These are phyloP conservation scores for Saccharum officinarum DNA, from an alignment of 176 grass and related monocot species.

Conservation along the genomic window DNA sequence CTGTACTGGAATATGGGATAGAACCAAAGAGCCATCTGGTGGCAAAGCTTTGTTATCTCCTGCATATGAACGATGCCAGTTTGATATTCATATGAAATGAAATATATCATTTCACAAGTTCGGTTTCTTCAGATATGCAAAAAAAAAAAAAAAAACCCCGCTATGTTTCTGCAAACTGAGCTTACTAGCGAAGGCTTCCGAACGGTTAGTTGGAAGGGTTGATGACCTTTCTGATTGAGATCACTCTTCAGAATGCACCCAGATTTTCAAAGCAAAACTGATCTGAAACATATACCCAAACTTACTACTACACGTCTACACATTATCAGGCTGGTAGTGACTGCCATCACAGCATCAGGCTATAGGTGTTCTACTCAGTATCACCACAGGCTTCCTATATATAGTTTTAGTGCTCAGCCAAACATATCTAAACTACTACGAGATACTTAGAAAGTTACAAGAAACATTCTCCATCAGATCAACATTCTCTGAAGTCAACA, in stretches of 20 bases:
- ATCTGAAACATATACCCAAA: slow-evolving; percentile 40
- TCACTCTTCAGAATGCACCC: neutral
- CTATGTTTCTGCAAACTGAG: neutral
- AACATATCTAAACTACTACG: slow-evolving; percentile 20
- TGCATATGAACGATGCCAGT: slow-evolving; percentile 16
- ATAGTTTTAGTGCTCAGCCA: neutral
- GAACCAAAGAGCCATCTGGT: slow-evolving; percentile 1
- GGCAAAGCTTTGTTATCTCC: slow-evolving; percentile 29
- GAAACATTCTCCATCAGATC: slow-evolving; percentile 26
- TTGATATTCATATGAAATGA: slow-evolving; percentile 24
- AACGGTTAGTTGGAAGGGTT: neutral
- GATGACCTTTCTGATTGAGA: neutral
- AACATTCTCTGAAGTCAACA: neutral
- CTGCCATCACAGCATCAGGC: slow-evolving; percentile 21
- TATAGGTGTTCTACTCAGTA: slow-evolving; percentile 36
- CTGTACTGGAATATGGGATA: slow-evolving; percentile 40
- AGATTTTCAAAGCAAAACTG: neutral
- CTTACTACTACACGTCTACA: slow-evolving; percentile 33
- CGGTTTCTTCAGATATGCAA: neutral
- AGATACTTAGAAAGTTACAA: neutral
- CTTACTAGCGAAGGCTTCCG: neutral
- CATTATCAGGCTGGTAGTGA: slow-evolving; percentile 23
- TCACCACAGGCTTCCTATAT: slow-evolving; percentile 6
- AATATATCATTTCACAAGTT: slow-evolving; percentile 16
- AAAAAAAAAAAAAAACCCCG: too few species aligned